A percentile compares a stretch with the other conserved stretches of the same genome.
Conservation (phyloP, 2,329 filamentous ascomycete species). For the Furcasterigmium furcatum region DNA sequence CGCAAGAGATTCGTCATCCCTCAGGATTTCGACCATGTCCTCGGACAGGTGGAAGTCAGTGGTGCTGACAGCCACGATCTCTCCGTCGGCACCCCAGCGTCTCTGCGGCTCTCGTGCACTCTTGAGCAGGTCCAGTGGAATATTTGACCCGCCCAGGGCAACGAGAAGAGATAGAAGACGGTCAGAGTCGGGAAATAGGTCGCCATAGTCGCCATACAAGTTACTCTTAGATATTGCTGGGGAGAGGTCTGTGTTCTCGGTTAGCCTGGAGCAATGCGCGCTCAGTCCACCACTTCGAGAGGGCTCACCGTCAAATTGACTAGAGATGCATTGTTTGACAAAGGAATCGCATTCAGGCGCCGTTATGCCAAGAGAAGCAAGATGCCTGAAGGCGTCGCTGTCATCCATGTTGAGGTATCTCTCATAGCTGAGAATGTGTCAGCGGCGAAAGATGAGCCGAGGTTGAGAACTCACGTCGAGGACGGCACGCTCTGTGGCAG, state of each 20-base stretch:
- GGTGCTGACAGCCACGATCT: constrained; percentile 17
- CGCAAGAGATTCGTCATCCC: constrained; percentile 6
- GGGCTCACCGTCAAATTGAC: constrained; percentile 6
- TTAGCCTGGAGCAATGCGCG: no score
- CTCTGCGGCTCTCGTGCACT: constrained; percentile 13
- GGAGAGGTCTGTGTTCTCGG: not conserved
- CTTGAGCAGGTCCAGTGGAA: constrained; percentile 18
- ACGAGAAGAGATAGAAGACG: constrained; percentile 17
- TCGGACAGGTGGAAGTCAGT: constrained; percentile 15
- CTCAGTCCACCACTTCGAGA: no score
- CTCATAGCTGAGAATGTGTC: constrained; percentile 18
- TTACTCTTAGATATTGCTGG: constrained; percentile 14
- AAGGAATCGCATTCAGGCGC: constrained; percentile 2
- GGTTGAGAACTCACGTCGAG: constrained; percentile 20
- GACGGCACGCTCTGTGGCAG: constrained; percentile 22
- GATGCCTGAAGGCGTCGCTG: constrained; percentile 19
- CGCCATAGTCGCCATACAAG: constrained; percentile 17
- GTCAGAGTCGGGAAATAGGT: constrained; percentile 16
- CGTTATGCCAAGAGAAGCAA: constrained; percentile 4
- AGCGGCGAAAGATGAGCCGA: not conserved
- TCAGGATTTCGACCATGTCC: constrained; percentile 12
- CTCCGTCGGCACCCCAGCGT: constrained; percentile 18
- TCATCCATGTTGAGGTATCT: constrained; percentile 28
- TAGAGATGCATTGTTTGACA: constrained; percentile 17
- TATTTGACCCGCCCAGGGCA: constrained; percentile 1